Evolutionary conservation across 108 stramenopile genomes (phyloP).

Genomic region (Chaetoceros tenuissimus): DNA sequence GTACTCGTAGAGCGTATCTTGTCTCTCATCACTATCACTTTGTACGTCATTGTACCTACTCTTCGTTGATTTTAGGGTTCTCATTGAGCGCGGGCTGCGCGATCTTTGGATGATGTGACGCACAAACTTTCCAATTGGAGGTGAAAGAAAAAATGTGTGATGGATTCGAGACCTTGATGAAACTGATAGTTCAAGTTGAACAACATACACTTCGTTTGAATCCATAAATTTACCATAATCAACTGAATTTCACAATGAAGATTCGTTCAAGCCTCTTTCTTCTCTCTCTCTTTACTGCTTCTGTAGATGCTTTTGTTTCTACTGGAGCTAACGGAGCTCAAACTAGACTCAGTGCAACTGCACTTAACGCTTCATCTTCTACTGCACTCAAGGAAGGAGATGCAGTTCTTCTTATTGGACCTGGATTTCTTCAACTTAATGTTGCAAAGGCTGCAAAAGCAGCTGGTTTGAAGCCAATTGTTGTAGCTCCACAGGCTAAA

Average conservation of each 20-base stretch:
- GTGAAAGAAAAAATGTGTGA: too few species aligned
- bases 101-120: too few species aligned
- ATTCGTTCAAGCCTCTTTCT: background rate
- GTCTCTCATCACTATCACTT: too few species aligned
- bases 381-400: conserved; percentile 4
- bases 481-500: conserved; percentile 20
- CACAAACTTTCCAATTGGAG: too few species aligned
- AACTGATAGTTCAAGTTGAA: too few species aligned
- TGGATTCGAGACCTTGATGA: too few species aligned
- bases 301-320: conserved; percentile 2
- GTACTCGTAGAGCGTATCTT: too few species aligned
- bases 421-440: conserved; percentile 26
- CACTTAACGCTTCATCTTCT: conserved; percentile 1
- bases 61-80: too few species aligned
- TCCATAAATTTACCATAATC: too few species aligned
- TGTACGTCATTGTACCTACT: too few species aligned
- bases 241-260: background rate
- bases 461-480: conserved; percentile 20
- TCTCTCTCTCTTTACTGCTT: conserved; percentile 1
- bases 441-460: conserved; percentile 19
- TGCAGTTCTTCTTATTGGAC: conserved; percentile 23
- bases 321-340: background rate
- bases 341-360: background rate
- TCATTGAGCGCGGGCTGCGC: too few species aligned
- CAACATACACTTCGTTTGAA: too few species aligned